Evolutionary conservation across 108 stramenopile genomes (phyloP), one percentile per base, ranked within the genome.

Genomic region (Chaetoceros muelleri): DNA sequence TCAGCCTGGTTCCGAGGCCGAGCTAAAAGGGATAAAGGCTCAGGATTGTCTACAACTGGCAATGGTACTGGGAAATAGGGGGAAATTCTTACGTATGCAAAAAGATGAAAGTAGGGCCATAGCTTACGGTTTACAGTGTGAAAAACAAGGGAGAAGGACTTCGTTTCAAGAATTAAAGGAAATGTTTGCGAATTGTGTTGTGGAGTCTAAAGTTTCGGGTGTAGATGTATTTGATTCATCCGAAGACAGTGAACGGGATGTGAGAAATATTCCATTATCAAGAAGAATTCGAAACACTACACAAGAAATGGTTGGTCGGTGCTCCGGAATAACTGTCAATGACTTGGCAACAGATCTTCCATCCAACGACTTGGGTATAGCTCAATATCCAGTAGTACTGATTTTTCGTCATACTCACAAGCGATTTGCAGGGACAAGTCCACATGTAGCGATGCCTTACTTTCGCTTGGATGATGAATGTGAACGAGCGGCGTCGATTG

Each of bases 381-480:
- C 34, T 40, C 8, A 25, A 0, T 74, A 66, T 62, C 73, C 73
- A 1, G 80, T 85, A 1, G 81, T 81, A 20, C 69, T 89, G 30
- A 79, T 82, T 20, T 79, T 89, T 61, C 81, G 87, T 31, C 69
- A 83, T 27, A 85, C 84, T 10, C 34, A 40, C 34, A 40, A 40
- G 13, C 5, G 34, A 40, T 40, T 40, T 40, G 34, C 34, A 10
- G 34, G 34, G 5, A 40, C 8, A 5, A 40, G 34, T 13, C 49
- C 49, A 24, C 49, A 51, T 26, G 24, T 51, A 31, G 73, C 73
- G 7, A 57, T 81, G 21, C 81, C 57, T 0, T 68, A 69, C 26
- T 91, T 85, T 60, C 75, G 90, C 48, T 64, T 93, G 65, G 91
- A 93, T 69, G 91, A 93, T 69, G 91, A 93, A 64, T 87, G 84